Percentiles rank a stretch among this genome's conserved stretches.
These are phyloP conservation scores for Akanthomyces lecanii DNA, from an alignment of 2,329 filamentous ascomycete genomes.

Conservation along the genomic window DNA sequence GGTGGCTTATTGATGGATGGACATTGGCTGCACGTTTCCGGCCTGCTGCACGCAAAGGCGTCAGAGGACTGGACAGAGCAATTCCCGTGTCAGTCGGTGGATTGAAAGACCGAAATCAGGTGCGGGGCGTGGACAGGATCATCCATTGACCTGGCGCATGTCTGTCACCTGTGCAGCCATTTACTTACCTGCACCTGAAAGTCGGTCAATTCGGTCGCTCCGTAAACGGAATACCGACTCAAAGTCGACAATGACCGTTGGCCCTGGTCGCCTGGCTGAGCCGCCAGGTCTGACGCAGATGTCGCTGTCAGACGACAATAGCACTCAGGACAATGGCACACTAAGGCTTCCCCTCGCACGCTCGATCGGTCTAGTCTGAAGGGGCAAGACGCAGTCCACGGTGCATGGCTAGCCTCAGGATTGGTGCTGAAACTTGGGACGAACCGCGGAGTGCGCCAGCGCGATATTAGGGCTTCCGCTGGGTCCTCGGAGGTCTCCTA, in stretches of 20 bases:
- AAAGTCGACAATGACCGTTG: not conserved
- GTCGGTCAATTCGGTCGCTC: constrained; percentile 1
- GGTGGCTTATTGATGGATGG: not conserved
- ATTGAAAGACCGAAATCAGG: not conserved
- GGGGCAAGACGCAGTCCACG: constrained; percentile 6
- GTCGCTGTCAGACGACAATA: not conserved
- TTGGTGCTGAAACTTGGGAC: constrained; percentile 12
- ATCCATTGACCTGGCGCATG: not conserved
- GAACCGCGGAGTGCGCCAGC: constrained; percentile 2
- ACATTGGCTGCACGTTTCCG: no score
- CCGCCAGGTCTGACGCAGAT: not conserved
- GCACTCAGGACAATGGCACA: constrained; percentile 7
- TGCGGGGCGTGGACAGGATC: not conserved
- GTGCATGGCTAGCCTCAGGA: not conserved
- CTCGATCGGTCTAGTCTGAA: constrained; percentile 16
- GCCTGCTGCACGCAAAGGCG: not conserved
- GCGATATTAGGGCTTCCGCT: not conserved
- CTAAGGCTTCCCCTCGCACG: constrained; percentile 4
- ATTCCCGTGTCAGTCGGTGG: not conserved
- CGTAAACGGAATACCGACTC: not conserved
- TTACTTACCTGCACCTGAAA: not conserved
- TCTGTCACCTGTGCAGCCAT: not conserved
- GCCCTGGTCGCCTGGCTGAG: not conserved
- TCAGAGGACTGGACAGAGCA: not conserved
- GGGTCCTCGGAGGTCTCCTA: not conserved